These are phyloP conservation scores for Picea engelmannii DNA, from an alignment of 83 land plant genomes.

Conservation along the genomic window DNA sequence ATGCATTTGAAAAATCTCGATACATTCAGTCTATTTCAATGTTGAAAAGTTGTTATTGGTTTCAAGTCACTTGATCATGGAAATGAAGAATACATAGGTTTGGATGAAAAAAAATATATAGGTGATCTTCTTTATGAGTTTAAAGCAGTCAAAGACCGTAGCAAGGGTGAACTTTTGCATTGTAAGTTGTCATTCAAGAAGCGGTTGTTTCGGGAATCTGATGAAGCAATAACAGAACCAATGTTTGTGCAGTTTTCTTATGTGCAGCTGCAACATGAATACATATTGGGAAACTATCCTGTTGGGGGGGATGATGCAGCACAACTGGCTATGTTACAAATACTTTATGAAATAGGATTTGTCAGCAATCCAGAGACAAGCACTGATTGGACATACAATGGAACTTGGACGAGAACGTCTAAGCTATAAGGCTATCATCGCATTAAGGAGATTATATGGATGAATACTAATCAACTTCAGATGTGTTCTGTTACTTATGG, in stretches of 20 bases:
- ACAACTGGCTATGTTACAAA: conserved; percentile 90
- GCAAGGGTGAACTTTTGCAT: conserved; percentile 93
- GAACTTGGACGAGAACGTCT: no score
- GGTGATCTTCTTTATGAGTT: conserved; percentile 95
- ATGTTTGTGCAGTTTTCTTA: conserved; percentile 98
- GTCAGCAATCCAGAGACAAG: conserved; percentile 65
- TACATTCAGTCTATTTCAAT: no score
- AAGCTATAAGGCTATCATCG: no score
- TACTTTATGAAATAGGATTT: conserved; percentile 89
- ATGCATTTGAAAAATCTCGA: no score
- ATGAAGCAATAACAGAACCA: conserved; percentile 92
- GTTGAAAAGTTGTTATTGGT: no score
- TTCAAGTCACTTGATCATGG: no score
- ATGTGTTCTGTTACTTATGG: no score
- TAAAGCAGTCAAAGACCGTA: conserved; percentile 86
- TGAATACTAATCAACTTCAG: no score
- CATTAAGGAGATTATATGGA: no score
- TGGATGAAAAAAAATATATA: conserved; percentile 97
- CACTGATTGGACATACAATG: conserved; percentile 34
- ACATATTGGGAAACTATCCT: conserved; percentile 95
- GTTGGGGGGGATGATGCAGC: conserved; percentile 99
- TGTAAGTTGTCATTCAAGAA: conserved; percentile 30
- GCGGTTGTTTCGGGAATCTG: conserved; percentile 30
- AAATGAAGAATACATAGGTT: conserved; percentile 91
- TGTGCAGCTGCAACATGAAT: conserved; percentile 99